These are phyloP conservation scores for Diaporthe vaccinii DNA, from an alignment of 2,329 filamentous ascomycete genomes.

Conservation along the genomic window DNA sequence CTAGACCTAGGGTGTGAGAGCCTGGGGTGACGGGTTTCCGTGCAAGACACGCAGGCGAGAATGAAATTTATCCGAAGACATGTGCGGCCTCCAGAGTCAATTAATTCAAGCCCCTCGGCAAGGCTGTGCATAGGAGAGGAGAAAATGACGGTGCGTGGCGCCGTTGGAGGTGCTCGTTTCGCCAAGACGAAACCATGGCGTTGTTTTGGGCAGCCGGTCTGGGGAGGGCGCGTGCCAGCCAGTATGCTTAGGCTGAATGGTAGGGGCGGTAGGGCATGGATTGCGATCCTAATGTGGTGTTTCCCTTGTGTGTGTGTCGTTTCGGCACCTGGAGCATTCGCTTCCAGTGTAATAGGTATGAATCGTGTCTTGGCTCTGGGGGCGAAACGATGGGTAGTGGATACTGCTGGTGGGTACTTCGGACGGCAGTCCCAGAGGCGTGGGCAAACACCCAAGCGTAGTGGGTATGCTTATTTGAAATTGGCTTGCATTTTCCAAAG, in stretches of 20 bases:
- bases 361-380: conserved; percentile 30
- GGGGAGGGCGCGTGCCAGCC: conserved; percentile 15
- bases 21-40: not conserved
- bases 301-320: conserved; percentile 2
- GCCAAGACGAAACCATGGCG: conserved; percentile 37
- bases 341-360: not conserved
- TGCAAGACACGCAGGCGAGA: not conserved
- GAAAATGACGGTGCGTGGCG: not conserved
- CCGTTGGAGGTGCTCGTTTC: conserved; percentile 16
- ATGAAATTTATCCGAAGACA: not conserved
- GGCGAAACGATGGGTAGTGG: conserved; percentile 2
- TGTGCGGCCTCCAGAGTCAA: not conserved
- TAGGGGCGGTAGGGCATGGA: not conserved
- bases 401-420: not conserved
- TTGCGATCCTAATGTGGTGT: conserved; percentile 5
- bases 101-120: not conserved
- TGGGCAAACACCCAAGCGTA: conserved; percentile 17
- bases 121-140: too few relatives aligned
- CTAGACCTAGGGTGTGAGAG: not conserved
- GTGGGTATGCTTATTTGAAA: conserved; percentile 22
- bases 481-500: conserved; percentile 22
- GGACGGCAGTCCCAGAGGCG: not conserved
- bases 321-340: not conserved
- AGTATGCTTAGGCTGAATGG: not conserved
- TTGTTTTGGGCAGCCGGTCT: conserved; percentile 30